Evolutionary conservation across 805 yeast species (phyloP).

Genomic region (Candida patagonica): DNA sequence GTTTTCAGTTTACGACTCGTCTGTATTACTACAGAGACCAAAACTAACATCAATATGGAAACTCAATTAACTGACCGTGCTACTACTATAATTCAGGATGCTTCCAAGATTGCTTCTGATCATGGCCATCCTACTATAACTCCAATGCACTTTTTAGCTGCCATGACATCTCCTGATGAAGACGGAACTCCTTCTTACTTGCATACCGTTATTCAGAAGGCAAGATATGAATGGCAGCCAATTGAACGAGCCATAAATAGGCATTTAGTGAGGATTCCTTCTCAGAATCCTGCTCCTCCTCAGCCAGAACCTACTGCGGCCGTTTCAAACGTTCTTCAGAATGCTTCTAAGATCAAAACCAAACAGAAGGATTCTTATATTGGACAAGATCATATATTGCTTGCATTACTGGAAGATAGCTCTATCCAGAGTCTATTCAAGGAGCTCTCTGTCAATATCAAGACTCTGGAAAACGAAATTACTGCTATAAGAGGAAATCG

Average conservation of each 20-base stretch:
- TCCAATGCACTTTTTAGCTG: slow-evolving; percentile 89
- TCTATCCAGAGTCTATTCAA: slow-evolving; percentile 63
- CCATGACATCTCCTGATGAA: slow-evolving; percentile 66
- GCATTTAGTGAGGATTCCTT: slow-evolving; percentile 73
- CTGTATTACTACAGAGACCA: too few relatives aligned
- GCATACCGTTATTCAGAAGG: slow-evolving; percentile 75
- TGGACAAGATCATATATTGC: slow-evolving; percentile 87
- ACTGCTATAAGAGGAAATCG: slow-evolving; percentile 79
- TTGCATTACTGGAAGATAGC: slow-evolving; percentile 76
- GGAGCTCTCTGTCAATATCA: slow-evolving; percentile 48
- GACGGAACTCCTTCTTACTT: slow-evolving; percentile 52
- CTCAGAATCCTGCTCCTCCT: slow-evolving; percentile 82
- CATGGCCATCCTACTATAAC: slow-evolving; percentile 72
- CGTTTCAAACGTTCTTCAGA: slow-evolving; percentile 64
- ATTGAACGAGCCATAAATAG: slow-evolving; percentile 76
- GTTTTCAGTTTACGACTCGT: too few relatives aligned
- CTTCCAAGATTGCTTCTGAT: slow-evolving; percentile 74
- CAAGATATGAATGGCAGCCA: slow-evolving; percentile 75
- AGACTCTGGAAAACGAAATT: slow-evolving; percentile 68
- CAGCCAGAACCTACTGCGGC: slow-evolving; percentile 68
- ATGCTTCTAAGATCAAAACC: slow-evolving; percentile 67
- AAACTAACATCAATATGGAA: slow-evolving; percentile 15
- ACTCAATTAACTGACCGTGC: slow-evolving; percentile 89
- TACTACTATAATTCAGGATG: slow-evolving; percentile 64
- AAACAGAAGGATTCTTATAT: slow-evolving; percentile 86